Evolutionary conservation across 2,329 filamentous ascomycete species (phyloP).

Genomic region (Nemania abortiva): DNA sequence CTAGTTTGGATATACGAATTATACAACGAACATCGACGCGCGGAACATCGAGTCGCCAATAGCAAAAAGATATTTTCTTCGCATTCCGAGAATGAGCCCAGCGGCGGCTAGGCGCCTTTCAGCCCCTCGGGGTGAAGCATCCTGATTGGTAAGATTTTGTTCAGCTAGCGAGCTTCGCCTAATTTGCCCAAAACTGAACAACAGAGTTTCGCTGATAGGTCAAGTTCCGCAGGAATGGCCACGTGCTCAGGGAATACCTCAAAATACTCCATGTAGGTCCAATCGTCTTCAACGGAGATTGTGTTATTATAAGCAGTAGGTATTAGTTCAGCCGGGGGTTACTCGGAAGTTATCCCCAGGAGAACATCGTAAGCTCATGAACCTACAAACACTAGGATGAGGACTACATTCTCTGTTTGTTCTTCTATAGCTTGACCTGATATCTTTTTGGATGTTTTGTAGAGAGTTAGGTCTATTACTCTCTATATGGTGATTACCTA

Average conservation of each 20-base stretch:
- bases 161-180: conserved; percentile 5
- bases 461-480: too few relatives aligned
- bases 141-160: not conserved
- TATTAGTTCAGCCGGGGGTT: not conserved
- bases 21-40: not conserved
- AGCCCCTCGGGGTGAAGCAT: not conserved
- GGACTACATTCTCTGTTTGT: too few relatives aligned
- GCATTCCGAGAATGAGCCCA: conserved; percentile 9
- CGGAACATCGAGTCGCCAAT: not conserved
- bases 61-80: not conserved
- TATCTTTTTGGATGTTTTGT: too few relatives aligned
- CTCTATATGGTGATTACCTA: too few relatives aligned
- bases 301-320: not conserved
- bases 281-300: not conserved
- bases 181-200: conserved; percentile 9
- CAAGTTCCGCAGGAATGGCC: not conserved
- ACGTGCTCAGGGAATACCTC: not conserved
- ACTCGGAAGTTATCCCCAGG: not conserved
- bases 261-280: not conserved
- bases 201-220: not conserved
- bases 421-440: too few relatives aligned
- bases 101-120: not conserved
- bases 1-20: not conserved
- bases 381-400: not conserved
- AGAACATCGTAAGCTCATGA: not conserved